Percentiles rank a stretch among this genome's conserved stretches.
Evolutionary conservation across 768 basidiomycete species (phyloP).

Genomic region (Agaricus blazei): DNA sequence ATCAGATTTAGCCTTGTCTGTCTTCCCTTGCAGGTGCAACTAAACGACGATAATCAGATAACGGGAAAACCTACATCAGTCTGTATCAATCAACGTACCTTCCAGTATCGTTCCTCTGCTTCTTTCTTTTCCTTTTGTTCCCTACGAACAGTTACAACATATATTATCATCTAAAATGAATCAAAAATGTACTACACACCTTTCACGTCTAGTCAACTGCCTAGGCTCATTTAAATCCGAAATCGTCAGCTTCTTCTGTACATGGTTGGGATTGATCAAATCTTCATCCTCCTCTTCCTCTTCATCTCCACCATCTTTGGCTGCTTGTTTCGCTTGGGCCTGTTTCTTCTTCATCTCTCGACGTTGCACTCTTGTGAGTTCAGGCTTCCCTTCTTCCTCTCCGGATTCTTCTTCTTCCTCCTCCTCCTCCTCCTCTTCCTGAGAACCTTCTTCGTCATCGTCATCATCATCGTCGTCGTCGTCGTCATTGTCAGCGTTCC

Average conservation of each 20-base stretch:
- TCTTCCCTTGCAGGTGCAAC: slow-evolving; percentile 81
- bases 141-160: slow-evolving; percentile 31
- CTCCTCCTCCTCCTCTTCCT: slow-evolving; percentile 32
- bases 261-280: slow-evolving; percentile 75
- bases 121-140: slow-evolving; percentile 92
- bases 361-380: slow-evolving; percentile 67
- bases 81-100: slow-evolving; percentile 38
- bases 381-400: slow-evolving; percentile 40
- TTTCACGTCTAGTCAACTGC: slow-evolving; percentile 61
- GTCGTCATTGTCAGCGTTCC: slow-evolving; percentile 25
- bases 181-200: slow-evolving; percentile 29
- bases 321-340: slow-evolving; percentile 43
- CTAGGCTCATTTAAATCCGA: slow-evolving; percentile 64
- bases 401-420: slow-evolving; percentile 40
- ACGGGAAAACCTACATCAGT: background rate
- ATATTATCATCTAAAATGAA: background rate
- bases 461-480: slow-evolving; percentile 28
- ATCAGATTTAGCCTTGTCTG: slow-evolving; percentile 85
- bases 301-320: slow-evolving; percentile 36
- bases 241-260: slow-evolving; percentile 69
- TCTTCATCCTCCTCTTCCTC: slow-evolving; percentile 59
- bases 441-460: slow-evolving; percentile 34
- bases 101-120: slow-evolving; percentile 83
- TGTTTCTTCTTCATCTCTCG: slow-evolving; percentile 84
- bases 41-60: slow-evolving; percentile 19